phyloP scores from a whole-genome alignment of 176 grass and related monocot species.

The Puya raimondii region DNA sequence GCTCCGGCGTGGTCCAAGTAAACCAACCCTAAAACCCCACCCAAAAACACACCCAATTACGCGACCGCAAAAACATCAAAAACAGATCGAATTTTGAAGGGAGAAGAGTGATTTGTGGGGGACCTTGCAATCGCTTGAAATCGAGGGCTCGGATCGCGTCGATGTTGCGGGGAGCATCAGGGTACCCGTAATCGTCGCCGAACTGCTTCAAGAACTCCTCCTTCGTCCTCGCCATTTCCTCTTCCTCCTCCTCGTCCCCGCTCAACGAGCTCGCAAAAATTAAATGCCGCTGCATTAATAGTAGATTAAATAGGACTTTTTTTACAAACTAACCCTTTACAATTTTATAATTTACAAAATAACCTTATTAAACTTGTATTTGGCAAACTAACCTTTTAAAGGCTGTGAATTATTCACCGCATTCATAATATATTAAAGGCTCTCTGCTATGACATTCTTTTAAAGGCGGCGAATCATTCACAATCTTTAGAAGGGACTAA shows the following conservation, averaged over 20 bases:
- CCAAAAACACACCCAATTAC: neutral
- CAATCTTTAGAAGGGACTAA: no score
- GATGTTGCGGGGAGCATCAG: constrained; percentile 48
- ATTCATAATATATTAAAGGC: no score
- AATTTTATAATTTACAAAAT: no score
- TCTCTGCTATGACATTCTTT: no score
- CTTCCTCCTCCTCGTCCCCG: neutral
- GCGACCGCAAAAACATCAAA: neutral
- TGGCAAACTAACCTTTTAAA: no score
- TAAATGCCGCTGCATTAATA: no score
- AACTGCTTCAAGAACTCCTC: constrained; percentile 59
- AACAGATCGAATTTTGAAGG: neutral
- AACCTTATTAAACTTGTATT: no score
- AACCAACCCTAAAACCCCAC: constrained; percentile 39
- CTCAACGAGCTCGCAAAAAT: no score
- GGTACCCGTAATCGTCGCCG: constrained; percentile 62
- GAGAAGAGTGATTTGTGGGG: neutral
- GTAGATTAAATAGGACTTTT: no score
- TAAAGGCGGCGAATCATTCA: no score
- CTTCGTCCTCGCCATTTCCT: constrained; percentile 8
- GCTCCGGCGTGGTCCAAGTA: constrained; percentile 86
- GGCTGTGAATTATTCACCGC: no score
- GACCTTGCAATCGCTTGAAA: constrained; percentile 82
- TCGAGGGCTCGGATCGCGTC: constrained; percentile 67
- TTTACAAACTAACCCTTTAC: no score